These are phyloP conservation scores for Pythium rishiriense DNA, from an alignment of 352 stramenopile genomes.

Conservation along the genomic window DNA sequence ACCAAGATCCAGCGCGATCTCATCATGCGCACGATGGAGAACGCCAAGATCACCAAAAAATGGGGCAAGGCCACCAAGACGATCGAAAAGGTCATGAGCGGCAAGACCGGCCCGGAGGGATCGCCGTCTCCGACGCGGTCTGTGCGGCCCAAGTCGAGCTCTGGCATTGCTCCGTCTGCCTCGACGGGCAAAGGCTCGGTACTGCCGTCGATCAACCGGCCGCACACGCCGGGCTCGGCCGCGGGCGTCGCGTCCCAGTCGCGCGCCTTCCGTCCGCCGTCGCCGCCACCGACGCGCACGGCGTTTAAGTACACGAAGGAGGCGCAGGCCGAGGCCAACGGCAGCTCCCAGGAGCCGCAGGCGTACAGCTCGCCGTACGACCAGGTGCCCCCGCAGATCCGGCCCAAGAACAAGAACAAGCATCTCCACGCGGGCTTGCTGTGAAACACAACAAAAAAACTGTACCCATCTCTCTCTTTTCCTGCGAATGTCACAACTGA, in stretches of 20 bases:
- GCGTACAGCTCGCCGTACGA: constrained; percentile 77
- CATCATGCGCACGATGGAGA: constrained; percentile 89
- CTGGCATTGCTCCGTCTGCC: constrained; percentile 20
- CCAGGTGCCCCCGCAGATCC: constrained; percentile 43
- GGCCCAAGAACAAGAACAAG: constrained; percentile 41
- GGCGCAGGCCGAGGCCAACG: constrained; percentile 33
- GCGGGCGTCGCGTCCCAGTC: constrained; percentile 32
- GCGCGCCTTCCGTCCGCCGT: constrained; percentile 53
- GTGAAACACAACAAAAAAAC: not conserved
- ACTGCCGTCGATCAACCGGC: constrained; percentile 37
- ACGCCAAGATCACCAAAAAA: constrained; percentile 88
- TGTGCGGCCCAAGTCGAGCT: constrained; percentile 58
- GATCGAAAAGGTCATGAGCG: constrained; percentile 68
- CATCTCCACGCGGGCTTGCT: constrained; percentile 20
- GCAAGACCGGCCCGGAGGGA: constrained; percentile 31
- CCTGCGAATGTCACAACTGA: not conserved
- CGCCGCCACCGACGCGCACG: constrained; percentile 61
- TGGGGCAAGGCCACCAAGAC: constrained; percentile 79
- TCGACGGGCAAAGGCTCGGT: constrained; percentile 40
- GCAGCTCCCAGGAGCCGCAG: constrained; percentile 32
- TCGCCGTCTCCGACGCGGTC: constrained; percentile 45
- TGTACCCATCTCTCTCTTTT: constrained; percentile 7
- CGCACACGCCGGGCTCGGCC: constrained; percentile 32
- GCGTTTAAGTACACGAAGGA: constrained; percentile 81
- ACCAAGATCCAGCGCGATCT: constrained; percentile 89